These are phyloP conservation scores for Sporothrix pallida DNA, from an alignment of 2,329 filamentous ascomycete genomes.

Conservation along the genomic window DNA sequence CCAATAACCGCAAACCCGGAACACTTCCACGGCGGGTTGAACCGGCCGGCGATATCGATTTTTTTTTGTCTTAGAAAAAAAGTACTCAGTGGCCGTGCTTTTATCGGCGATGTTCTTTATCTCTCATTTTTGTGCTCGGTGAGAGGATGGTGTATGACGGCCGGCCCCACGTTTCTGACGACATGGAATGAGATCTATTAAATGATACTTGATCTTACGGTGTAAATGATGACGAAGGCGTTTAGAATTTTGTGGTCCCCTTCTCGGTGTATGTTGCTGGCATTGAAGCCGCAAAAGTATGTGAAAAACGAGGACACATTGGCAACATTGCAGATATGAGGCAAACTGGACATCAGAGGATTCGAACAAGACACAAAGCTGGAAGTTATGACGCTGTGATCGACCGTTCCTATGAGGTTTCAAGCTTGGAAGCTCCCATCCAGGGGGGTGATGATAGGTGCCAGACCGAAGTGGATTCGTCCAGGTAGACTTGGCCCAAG, in stretches of 20 bases:
- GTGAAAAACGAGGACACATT: not conserved
- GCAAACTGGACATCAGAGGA: not conserved
- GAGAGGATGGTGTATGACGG: not conserved
- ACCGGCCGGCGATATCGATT: slow-evolving; percentile 6
- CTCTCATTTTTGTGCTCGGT: not conserved
- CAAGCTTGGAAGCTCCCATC: not conserved
- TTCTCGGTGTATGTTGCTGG: not conserved
- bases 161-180: slow-evolving; percentile 13
- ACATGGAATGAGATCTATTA: not conserved
- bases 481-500: slow-evolving; percentile 2
- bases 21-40: slow-evolving; percentile 4
- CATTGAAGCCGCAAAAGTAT: not conserved
- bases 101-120: not conserved
- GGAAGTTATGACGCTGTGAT: slow-evolving; percentile 1
- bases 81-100: not conserved
- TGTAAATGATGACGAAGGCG: not conserved
- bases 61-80: not conserved
- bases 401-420: not conserved
- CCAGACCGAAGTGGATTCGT: not conserved
- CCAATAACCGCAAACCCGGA: not conserved
- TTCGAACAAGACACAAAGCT: not conserved
- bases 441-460: not conserved
- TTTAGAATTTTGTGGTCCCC: not conserved
- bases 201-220: not conserved
- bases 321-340: not conserved